These are phyloP conservation scores for Ophiostoma novo-ulmi DNA, from an alignment of 2,329 filamentous ascomycete species.

Conservation along the genomic window DNA sequence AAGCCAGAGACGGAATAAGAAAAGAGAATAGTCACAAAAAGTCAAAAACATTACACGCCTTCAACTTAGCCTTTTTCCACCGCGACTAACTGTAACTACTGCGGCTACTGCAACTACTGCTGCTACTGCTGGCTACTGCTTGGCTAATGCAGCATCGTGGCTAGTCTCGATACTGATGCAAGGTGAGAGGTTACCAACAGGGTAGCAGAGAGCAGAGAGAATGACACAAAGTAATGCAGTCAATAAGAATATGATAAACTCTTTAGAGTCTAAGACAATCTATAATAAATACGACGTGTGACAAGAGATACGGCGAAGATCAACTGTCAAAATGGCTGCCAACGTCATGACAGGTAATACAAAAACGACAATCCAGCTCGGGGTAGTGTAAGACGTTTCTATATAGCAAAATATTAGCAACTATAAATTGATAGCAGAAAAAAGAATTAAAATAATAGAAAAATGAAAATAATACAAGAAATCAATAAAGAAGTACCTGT, in stretches of 20 bases:
- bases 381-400: neutral
- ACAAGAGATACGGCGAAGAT: neutral
- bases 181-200: conserved; percentile 4
- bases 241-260: neutral
- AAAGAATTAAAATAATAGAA: neutral
- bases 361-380: neutral
- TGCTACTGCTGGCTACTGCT: neutral
- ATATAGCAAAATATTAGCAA: too few relatives aligned
- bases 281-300: neutral
- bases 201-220: neutral
- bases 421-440: neutral
- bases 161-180: neutral
- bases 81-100: neutral
- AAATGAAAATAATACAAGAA: neutral
- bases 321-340: neutral
- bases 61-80: neutral
- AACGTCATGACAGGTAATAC: conserved; percentile 3
- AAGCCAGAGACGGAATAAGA: neutral
- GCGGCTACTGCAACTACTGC: neutral
- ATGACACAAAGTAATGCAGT: neutral
- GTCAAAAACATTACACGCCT: neutral
- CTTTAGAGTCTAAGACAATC: neutral
- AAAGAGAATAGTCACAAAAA: neutral
- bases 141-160: conserved; percentile 6
- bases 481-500: neutral